Conservation (phyloP, 768 basidiomycete genomes). For the Lactarius deliciosus region DNA sequence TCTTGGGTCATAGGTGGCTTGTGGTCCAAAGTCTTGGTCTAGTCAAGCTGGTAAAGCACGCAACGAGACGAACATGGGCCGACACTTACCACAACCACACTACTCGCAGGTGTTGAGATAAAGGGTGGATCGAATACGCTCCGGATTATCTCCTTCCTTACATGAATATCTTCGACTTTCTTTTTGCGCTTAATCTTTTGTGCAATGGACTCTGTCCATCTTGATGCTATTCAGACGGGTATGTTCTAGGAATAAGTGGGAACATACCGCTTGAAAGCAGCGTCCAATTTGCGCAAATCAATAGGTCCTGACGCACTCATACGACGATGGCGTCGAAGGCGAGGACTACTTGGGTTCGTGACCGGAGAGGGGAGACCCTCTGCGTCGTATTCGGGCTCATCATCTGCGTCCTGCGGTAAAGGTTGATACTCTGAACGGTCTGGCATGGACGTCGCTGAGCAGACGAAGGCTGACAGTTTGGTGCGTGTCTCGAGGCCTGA, state of each 20-base stretch:
- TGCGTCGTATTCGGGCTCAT: constrained; percentile 39
- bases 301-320: constrained; percentile 58
- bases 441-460: constrained; percentile 46
- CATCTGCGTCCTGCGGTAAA: constrained; percentile 43
- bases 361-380: constrained; percentile 33
- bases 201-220: constrained; percentile 86
- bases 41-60: constrained; percentile 8
- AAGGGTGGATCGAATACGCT: constrained; percentile 76
- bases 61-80: background rate
- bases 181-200: constrained; percentile 82
- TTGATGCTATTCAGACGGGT: constrained; percentile 32
- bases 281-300: constrained; percentile 76
- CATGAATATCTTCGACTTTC: constrained; percentile 56
- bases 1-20: constrained; percentile 70
- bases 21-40: constrained; percentile 83
- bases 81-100: constrained; percentile 42
- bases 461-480: background rate
- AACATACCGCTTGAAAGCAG: constrained; percentile 74
- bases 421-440: constrained; percentile 48
- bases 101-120: constrained; percentile 36
- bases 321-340: constrained; percentile 34
- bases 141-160: constrained; percentile 71
- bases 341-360: constrained; percentile 25
- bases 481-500: constrained; percentile 2
- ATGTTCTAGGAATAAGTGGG: background rate